Evolutionary conservation across 2,329 filamentous ascomycete species (phyloP).

Genomic region (Chaetomium sp.): DNA sequence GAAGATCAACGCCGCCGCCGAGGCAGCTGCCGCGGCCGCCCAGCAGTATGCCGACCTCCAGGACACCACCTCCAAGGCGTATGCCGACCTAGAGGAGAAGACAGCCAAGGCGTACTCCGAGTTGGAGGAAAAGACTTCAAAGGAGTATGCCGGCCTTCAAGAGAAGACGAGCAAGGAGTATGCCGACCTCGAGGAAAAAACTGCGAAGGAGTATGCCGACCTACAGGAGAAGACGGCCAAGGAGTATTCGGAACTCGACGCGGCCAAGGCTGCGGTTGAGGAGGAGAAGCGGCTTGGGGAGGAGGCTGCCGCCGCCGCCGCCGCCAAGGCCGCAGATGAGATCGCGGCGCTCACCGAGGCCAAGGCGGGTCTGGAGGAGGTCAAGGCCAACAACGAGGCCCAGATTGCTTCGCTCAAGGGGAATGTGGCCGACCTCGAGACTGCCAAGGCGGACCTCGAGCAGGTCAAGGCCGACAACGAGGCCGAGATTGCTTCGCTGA

Average conservation of each 20-base stretch:
- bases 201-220: conserved; percentile 24
- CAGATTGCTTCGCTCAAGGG: conserved; percentile 32
- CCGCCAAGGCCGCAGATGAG: conserved; percentile 29
- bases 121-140: conserved; percentile 13
- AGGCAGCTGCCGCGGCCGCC: conserved; percentile 26
- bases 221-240: conserved; percentile 25
- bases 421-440: conserved; percentile 29
- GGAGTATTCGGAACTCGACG: conserved; percentile 30
- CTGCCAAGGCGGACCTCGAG: conserved; percentile 28
- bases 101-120: conserved; percentile 29
- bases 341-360: conserved; percentile 28
- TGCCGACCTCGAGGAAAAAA: conserved; percentile 17
- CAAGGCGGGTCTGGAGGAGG: conserved; percentile 32
- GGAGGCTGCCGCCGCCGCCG: conserved; percentile 33
- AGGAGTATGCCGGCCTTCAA: conserved; percentile 28
- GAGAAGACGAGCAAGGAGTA: conserved; percentile 27
- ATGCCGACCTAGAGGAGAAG: conserved; percentile 21
- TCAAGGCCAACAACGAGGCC: conserved; percentile 34
- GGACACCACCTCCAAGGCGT: conserved; percentile 26
- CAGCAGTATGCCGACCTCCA: conserved; percentile 28
- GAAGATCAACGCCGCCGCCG: conserved; percentile 26
- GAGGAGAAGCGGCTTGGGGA: conserved; percentile 32
- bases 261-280: conserved; percentile 32
- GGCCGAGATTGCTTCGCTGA: conserved; percentile 32
- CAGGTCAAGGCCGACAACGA: conserved; percentile 30